Base-by-base conservation (phyloP, 805 yeast genomes). In the Osmozyma mogii region DNA sequence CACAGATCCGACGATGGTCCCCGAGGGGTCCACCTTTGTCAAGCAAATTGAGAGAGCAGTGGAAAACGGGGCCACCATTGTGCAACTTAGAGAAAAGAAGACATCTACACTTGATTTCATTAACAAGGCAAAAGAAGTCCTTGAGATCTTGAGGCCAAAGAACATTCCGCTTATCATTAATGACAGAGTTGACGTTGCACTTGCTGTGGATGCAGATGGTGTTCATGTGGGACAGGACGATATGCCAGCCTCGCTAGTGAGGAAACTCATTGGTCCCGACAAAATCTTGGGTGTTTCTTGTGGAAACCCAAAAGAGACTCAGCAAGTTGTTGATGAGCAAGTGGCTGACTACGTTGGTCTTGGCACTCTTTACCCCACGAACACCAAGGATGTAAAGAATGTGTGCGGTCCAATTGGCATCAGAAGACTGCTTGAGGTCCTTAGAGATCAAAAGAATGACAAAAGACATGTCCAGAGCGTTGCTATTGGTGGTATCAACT, bases 181-280 rank as follows among this genome's bases (percentile, higher is more conserved):
- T 43, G 96, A 87, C 47, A 60, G 96, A 29, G 69, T 84, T 3
- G 96, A 87, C 48, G 84, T 88, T 9, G 96, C 95, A 0, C 57
- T 88, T 25, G 96, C 96, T 0, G 66, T 84, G 32, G 92, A 72
- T 42, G 94, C 94, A 2, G 95, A 84, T 39, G 95, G 95, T 20
- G 79, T 88, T 6, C 96, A 87, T 58, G 84, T 87, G 13, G 96
- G 96, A 1, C 96, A 87, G 52, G 87, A 78, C 30, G 96, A 87
- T 49, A 83, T 87, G 84, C 68, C 70, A 8, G 74, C 74, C 2
- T 44, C 44, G 1, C 43, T 66, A 22, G 92, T 74, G 1, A 56
- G 96, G 21, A 47, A 60, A 43, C 46, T 84, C 18, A 53, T 85
- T 9, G 95, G 96, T 0, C 72, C 78, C 0, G 67, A 72, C 32